These are phyloP conservation scores for Colletotrichum magnum DNA, from an alignment of 2,329 filamentous ascomycete species.

Conservation along the genomic window DNA sequence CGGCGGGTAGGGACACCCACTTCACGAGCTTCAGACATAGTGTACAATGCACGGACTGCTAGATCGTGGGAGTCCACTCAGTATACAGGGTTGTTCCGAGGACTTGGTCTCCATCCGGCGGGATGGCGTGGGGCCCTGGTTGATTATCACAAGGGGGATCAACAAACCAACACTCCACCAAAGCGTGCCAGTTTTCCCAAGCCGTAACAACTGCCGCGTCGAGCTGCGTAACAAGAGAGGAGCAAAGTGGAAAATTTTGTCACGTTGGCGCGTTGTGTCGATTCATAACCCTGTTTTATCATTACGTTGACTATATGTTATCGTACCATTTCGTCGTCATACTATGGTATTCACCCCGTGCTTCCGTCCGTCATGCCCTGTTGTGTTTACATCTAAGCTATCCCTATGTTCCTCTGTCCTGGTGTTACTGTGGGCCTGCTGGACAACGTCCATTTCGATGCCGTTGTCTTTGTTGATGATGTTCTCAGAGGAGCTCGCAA, in stretches of 20 bases:
- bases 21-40: constrained; percentile 17
- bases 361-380: constrained; percentile 7
- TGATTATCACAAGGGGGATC: constrained; percentile 2
- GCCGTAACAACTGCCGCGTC: neutral
- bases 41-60: constrained; percentile 14
- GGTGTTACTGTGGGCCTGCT: neutral
- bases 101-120: neutral
- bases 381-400: constrained; percentile 9
- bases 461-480: constrained; percentile 22
- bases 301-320: neutral
- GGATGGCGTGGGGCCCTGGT: constrained; percentile 7
- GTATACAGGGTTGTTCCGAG: constrained; percentile 5
- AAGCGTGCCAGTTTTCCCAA: neutral
- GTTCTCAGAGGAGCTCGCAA: constrained; percentile 26
- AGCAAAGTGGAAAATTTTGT: neutral
- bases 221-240: too few species aligned
- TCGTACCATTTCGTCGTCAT: constrained; percentile 3
- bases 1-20: constrained; percentile 8
- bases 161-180: constrained; percentile 4
- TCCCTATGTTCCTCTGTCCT: neutral
- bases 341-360: constrained; percentile 25
- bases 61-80: constrained; percentile 7
- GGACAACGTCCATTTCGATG: constrained; percentile 27
- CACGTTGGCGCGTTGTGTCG: neutral
- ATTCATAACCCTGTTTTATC: neutral